phyloP scores from a whole-genome alignment of 176 grass and related monocot genomes.

The Panicum miliaceum region DNA sequence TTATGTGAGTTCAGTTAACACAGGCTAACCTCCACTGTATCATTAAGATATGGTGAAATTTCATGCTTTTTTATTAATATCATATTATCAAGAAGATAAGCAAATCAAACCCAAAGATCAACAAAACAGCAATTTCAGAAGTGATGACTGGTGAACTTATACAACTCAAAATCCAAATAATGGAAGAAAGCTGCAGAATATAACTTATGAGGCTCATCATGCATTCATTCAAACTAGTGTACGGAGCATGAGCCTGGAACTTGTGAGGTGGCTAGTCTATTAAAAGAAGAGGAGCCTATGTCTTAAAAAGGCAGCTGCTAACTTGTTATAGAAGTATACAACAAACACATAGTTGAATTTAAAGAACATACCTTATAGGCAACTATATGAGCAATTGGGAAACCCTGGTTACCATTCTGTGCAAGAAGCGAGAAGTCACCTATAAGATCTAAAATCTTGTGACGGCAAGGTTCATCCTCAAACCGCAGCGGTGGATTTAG shows the following conservation, averaged over 20 bases:
- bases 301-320: background rate
- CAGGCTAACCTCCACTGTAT: background rate
- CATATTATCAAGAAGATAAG: background rate
- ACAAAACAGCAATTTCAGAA: conserved; percentile 8
- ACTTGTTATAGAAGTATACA: background rate
- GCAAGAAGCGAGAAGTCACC: conserved; percentile 94
- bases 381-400: conserved; percentile 78
- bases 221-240: background rate
- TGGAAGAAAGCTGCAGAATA: background rate
- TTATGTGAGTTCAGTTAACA: background rate
- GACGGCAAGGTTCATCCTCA: conserved; percentile 81
- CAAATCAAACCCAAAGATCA: conserved; percentile 21
- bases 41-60: conserved; percentile 14
- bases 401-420: conserved; percentile 80
- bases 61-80: background rate
- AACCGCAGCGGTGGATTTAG: conserved; percentile 88
- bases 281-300: background rate
- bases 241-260: background rate
- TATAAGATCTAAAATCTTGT: conserved; percentile 92
- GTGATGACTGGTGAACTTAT: background rate
- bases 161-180: conserved; percentile 1
- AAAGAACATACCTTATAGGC: conserved; percentile 80
- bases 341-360: conserved; percentile 1
- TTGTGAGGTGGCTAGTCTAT: background rate
- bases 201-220: background rate